Evolutionary conservation across 495 filamentous ascomycete species (phyloP).

Genomic region (Neurospora tetrasperma): DNA sequence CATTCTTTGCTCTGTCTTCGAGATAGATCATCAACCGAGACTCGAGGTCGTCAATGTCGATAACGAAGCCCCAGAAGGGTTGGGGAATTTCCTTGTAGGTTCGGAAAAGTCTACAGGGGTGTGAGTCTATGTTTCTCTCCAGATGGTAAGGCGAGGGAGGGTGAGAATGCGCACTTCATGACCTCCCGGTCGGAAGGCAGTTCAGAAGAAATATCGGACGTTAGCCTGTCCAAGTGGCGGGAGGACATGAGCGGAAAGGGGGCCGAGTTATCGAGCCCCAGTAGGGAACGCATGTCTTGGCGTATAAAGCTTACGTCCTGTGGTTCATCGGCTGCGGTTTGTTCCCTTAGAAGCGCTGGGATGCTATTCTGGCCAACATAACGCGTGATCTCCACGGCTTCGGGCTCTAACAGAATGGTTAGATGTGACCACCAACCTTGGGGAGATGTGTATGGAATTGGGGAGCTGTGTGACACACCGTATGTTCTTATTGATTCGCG

Average conservation of each 20-base stretch:
- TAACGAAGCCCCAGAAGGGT: constrained; percentile 69
- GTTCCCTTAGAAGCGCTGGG: constrained; percentile 55
- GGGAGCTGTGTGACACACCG: constrained; percentile 14
- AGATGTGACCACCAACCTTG: constrained; percentile 3
- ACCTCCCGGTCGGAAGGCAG: constrained; percentile 53
- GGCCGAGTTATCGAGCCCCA: constrained; percentile 75
- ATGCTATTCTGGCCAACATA: constrained; percentile 59
- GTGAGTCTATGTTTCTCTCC: constrained; percentile 3
- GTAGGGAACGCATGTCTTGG: constrained; percentile 63
- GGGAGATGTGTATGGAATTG: not conserved
- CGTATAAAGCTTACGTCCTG: constrained; percentile 40
- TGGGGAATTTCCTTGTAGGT: constrained; percentile 69
- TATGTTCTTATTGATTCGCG: constrained; percentile 29
- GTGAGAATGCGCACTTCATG: constrained; percentile 34
- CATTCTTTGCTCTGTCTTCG: constrained; percentile 49
- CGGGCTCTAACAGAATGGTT: constrained; percentile 39
- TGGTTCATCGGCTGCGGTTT: constrained; percentile 33
- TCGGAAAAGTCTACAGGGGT: constrained; percentile 46
- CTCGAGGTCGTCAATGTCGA: constrained; percentile 58
- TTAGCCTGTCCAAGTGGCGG: constrained; percentile 57
- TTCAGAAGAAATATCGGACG: constrained; percentile 58
- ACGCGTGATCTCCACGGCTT: constrained; percentile 51
- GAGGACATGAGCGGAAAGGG: constrained; percentile 77
- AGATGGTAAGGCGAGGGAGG: not conserved
- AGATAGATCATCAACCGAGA: constrained; percentile 56